Base-by-base conservation (phyloP, 805 yeast species). In the Yarrowia sp. region DNA sequence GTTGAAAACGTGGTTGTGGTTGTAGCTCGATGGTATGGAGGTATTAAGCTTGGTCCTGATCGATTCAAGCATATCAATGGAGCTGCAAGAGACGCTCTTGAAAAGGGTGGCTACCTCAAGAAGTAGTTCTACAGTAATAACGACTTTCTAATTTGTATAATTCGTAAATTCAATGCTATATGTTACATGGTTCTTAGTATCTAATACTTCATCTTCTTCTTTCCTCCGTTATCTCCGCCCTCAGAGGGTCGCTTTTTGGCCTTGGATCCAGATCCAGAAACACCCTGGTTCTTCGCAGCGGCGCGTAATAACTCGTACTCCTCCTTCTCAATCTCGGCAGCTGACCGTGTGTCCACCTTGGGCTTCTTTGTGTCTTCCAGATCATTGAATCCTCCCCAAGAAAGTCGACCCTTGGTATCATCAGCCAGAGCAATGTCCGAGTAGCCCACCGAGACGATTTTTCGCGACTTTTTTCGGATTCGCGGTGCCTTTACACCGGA, bases 11-110 rank as follows among this genome's bases (percentile, higher is more conserved):
- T 89, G 4, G 83, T 92, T 68, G 97, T 92, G 3, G 90, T 87
- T 9, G 96, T 93, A 1, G 84, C 89, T 38, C 77, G 99, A 67
- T 93, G 98, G 97, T 95, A 83, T 74, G 97, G 97, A 15, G 99
- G 99, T 5, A 81, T 82, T 0, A 96, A 88, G 69, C 75, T 95
- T 22, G 99, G 99, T 0, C 95, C 98, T 0, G 98, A 90, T 75
- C 67, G 81, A 68, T 95, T 95, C 78, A 92, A 89, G 71, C 98
- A 95, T 74, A 95, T 95, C 66, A 95, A 93, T 72, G 81, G 92
- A 3, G 84, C 91, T 0, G 92, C 98, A 0, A 80, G 98, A 71
- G 95, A 91, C 58, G 97, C 93, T 0, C 81, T 95, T 0, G 76
- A 85, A 1, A 82, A 79, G 63, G 96, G 90, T 2, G 85, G 85